A percentile compares a stretch with the other conserved stretches of the same genome.
Evolutionary conservation across 768 basidiomycete genomes (phyloP).

Genomic region (Austroboletus festivus): DNA sequence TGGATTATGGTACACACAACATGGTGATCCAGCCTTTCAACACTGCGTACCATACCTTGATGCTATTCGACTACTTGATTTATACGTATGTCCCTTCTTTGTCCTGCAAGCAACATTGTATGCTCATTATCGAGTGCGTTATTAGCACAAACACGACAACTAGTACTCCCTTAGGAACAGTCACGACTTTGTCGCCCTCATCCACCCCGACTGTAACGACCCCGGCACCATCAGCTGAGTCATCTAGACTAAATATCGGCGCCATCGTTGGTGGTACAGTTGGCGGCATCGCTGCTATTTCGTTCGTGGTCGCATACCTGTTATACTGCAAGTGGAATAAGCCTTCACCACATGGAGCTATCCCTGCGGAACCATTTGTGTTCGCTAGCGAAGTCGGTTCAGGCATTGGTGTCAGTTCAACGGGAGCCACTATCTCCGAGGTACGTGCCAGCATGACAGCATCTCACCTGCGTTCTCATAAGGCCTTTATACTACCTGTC

Average conservation of each 20-base stretch:
- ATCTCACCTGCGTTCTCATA: too few relatives aligned
- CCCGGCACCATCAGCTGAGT: neutral
- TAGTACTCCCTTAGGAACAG: neutral
- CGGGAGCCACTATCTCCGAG: too few relatives aligned
- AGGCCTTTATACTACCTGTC: too few relatives aligned
- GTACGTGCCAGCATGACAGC: too few relatives aligned
- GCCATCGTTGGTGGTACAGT: neutral
- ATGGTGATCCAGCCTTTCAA: constrained; percentile 8
- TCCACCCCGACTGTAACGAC: too few relatives aligned
- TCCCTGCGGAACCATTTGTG: constrained; percentile 8
- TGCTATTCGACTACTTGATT: constrained; percentile 19
- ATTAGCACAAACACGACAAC: constrained; percentile 4
- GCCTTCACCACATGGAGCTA: neutral
- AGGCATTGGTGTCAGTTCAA: too few relatives aligned
- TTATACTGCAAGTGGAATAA: constrained; percentile 5
- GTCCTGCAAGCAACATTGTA: too few relatives aligned
- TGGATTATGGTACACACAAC: constrained; percentile 3
- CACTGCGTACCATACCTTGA: neutral
- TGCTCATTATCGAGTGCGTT: too few relatives aligned
- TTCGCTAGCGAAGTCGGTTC: neutral
- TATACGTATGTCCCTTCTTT: constrained; percentile 11
- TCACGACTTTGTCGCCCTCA: neutral
- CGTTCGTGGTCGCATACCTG: neutral
- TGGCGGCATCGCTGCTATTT: neutral
- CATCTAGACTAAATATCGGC: neutral